Conservation (phyloP, 2,329 filamentous ascomycete species). For the Scedosporium aurantiacum region DNA sequence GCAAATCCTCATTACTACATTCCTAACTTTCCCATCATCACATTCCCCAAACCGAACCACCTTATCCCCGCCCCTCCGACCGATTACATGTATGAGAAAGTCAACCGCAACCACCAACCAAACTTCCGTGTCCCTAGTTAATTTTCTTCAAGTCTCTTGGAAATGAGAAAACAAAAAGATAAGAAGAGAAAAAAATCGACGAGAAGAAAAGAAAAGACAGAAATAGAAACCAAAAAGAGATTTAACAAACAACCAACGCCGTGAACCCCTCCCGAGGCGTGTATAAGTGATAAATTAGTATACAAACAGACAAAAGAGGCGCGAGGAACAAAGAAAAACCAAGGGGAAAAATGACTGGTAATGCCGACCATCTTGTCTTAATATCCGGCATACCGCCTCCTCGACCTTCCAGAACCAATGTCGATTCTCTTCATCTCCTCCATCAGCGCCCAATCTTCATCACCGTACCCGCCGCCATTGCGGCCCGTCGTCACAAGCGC, state of each 20-base stretch:
- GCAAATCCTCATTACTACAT: neutral
- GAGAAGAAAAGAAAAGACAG: neutral
- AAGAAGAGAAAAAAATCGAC: neutral
- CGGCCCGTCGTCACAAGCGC: conserved; percentile 16
- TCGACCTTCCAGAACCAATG: conserved; percentile 48
- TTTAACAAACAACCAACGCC: neutral
- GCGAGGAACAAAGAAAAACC: neutral
- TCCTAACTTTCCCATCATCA: neutral
- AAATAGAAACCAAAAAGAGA: neutral
- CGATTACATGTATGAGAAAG: neutral
- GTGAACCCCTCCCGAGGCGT: neutral
- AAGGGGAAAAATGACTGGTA: neutral
- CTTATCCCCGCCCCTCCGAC: neutral
- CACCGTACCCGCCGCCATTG: conserved; percentile 21
- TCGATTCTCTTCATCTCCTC: conserved; percentile 62
- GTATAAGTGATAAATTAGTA: neutral
- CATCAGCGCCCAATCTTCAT: conserved; percentile 48
- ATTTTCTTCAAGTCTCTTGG: neutral
- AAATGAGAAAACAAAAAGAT: neutral
- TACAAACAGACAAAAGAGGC: neutral
- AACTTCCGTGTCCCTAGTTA: neutral
- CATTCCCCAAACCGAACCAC: neutral
- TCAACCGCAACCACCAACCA: neutral
- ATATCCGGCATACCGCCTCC: conserved; percentile 34
- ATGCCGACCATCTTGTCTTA: conserved; percentile 13